Evolutionary conservation across 2,329 filamentous ascomycete species (phyloP).

Genomic region (Scedosporium aurantiacum): DNA sequence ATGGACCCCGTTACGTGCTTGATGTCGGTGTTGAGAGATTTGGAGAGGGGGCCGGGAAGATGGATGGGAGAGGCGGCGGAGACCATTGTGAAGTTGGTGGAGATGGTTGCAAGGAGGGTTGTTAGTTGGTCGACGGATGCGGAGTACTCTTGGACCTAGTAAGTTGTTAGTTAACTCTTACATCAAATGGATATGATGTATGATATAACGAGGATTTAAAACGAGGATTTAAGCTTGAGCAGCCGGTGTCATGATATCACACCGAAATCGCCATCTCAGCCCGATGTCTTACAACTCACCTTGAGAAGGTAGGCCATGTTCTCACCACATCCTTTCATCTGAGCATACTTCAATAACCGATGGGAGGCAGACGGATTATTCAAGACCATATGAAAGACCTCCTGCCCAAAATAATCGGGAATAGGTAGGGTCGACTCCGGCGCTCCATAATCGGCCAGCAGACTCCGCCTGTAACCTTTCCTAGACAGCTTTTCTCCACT

Average conservation of each 20-base stretch:
- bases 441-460: constrained; percentile 6
- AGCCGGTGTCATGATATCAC: no score
- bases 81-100: constrained; percentile 32
- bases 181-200: neutral
- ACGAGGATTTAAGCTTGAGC: no score
- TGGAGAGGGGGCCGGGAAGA: constrained; percentile 28
- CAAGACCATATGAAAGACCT: constrained; percentile 39
- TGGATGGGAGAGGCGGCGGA: constrained; percentile 29
- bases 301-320: constrained; percentile 41
- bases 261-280: neutral
- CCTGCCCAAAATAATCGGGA: constrained; percentile 36
- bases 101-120: constrained; percentile 25
- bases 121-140: constrained; percentile 31
- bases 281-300: constrained; percentile 19
- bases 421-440: constrained; percentile 15
- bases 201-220: no score
- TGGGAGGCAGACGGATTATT: constrained; percentile 34
- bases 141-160: constrained; percentile 31
- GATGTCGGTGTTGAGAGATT: constrained; percentile 32
- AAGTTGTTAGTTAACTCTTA: neutral
- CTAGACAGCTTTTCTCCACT: constrained; percentile 4
- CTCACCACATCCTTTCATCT: constrained; percentile 31
- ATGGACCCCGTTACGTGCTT: constrained; percentile 31
- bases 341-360: constrained; percentile 38
- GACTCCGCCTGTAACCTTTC: constrained; percentile 7